Conservation (phyloP, 1,139 yeast species). For the Nakaseomyces nivariensis region DNA sequence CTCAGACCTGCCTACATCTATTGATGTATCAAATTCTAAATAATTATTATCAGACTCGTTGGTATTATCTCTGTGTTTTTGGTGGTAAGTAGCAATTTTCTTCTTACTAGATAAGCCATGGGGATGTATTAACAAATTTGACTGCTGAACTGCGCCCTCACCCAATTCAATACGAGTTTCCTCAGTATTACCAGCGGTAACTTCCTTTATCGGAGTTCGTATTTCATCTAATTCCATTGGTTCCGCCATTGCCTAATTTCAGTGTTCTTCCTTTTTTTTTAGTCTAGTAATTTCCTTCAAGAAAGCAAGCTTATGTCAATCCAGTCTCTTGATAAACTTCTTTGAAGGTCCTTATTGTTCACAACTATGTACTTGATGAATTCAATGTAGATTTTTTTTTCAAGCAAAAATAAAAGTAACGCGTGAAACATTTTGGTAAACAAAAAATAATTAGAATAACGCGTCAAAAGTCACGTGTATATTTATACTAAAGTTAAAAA, state of each 20-base stretch:
- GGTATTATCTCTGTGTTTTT: slow-evolving; percentile 2
- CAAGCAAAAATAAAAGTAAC: background rate
- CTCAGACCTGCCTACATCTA: slow-evolving; percentile 3
- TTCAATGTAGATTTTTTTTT: too few species aligned
- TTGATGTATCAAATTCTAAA: slow-evolving; percentile 3
- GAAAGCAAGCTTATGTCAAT: too few species aligned
- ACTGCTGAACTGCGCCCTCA: background rate
- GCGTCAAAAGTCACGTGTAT: too few species aligned
- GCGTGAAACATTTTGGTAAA: background rate
- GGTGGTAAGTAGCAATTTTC: background rate
- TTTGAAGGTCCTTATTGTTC: too few species aligned
- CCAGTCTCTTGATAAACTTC: too few species aligned
- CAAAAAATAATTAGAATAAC: background rate
- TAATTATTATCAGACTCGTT: background rate
- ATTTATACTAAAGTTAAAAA: too few species aligned
- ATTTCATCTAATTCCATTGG: slow-evolving; percentile 1
- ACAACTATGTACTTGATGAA: too few species aligned
- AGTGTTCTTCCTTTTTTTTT: background rate
- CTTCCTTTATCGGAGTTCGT: background rate
- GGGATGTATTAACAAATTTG: slow-evolving; percentile 11
- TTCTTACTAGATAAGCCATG: slow-evolving; percentile 16
- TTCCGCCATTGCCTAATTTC: background rate
- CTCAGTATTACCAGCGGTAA: background rate
- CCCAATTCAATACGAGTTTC: background rate
- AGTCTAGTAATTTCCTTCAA: too few species aligned